phyloP scores from a whole-genome alignment of 1,139 yeast species.

The Pneumocystis jirovecii region DNA sequence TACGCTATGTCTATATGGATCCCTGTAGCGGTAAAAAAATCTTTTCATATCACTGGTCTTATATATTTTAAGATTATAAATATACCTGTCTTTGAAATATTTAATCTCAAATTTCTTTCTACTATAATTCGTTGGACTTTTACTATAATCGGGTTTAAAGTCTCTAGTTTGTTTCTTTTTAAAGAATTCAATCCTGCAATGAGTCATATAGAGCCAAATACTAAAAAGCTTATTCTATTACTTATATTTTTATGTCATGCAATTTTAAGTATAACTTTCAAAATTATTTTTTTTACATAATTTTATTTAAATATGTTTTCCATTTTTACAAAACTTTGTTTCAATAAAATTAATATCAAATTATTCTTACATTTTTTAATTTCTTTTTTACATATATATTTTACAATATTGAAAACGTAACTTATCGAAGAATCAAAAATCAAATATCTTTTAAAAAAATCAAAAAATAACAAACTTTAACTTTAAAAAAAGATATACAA shows the following conservation, averaged over 20 bases:
- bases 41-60: neutral
- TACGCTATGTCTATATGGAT: constrained; percentile 68
- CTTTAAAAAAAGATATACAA: neutral
- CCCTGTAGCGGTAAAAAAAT: constrained; percentile 38
- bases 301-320: neutral
- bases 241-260: constrained; percentile 25
- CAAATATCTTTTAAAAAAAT: neutral
- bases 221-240: constrained; percentile 22
- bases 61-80: constrained; percentile 22
- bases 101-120: constrained; percentile 24
- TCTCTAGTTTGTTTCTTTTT: constrained; percentile 26
- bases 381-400: neutral
- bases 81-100: constrained; percentile 26
- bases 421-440: neutral
- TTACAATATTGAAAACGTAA: too few relatives aligned
- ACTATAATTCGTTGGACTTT: constrained; percentile 27
- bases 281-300: constrained; percentile 23
- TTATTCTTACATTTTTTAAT: neutral
- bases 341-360: neutral
- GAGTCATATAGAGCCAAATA: constrained; percentile 21
- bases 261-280: constrained; percentile 27
- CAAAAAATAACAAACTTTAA: neutral
- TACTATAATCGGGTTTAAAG: constrained; percentile 25
- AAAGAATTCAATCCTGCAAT: constrained; percentile 25
- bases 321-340: neutral